Base-by-base conservation (phyloP, 345 rosid species). In the Eucalyptus marginata region DNA sequence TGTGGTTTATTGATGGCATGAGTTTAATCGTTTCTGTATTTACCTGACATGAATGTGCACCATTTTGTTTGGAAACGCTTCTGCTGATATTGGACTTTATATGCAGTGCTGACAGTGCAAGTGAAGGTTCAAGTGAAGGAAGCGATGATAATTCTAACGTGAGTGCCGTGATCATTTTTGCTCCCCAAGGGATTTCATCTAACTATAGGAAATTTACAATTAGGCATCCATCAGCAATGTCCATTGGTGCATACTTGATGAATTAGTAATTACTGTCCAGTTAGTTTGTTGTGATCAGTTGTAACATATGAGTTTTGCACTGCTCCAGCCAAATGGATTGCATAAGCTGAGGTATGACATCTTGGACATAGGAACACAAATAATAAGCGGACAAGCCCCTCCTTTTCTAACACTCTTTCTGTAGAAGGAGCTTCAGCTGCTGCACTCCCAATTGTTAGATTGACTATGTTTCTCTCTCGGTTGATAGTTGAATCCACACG, bases 121-220 rank as follows among this genome's bases (percentile, higher is more conserved):
- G 98, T 92, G 99, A 96, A 92, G 99, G 98, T 90, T 93, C 98
- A 86, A 98, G 99, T 93, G 99, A 96, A 94, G 99, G 99, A 92
- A 97, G 99, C 89, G 99, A 98, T 90, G 98, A 94, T 56, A 94
- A 95, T 92, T 97, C 99, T 88, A 95, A 93, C 87, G 99, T 98
- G 93, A 95, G 98, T 91, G 36, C 88, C 2, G 17, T 87, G 86
- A 84, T 54, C 83, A 80, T 91, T 76, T 68, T 76, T 64, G 83
- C 5, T 71, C 86, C 62, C 12, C 83, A 79, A 47, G 27, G 49
- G 86, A 87, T 24, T 40, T 54, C 18, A 27, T 52, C 47, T 86
- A 54, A 86, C 64, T 86, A 5, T 33, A 62, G 25, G n/a, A 46
- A 43, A 86, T 5, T 56, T 52, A 86, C 22, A 56, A 20, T 27